These are phyloP conservation scores for Chimonanthus salicifolius DNA, from an alignment of 164 flowering plant genomes.

Conservation along the genomic window DNA sequence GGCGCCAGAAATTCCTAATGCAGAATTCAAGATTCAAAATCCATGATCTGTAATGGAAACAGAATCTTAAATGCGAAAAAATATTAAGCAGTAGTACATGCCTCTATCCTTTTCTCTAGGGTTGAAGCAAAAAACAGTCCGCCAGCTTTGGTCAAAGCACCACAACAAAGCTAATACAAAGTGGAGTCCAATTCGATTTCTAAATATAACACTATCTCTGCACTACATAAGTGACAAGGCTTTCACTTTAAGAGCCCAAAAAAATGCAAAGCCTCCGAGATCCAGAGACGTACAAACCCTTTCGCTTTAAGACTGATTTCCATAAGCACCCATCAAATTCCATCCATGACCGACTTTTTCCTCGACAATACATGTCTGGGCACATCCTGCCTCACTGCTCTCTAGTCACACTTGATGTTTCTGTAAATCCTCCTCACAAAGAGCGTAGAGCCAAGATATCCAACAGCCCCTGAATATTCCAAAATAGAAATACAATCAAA, in stretches of 20 bases:
- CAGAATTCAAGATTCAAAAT: no score
- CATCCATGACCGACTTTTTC: background rate
- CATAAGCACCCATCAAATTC: background rate
- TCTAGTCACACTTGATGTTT: conserved; percentile 85
- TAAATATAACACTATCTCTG: conserved; percentile 5
- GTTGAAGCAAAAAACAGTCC: background rate
- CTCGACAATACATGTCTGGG: background rate
- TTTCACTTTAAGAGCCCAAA: conserved; percentile 3
- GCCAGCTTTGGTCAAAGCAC: background rate
- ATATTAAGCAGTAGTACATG: background rate
- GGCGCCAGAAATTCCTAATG: no score
- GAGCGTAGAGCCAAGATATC: conserved; percentile 71
- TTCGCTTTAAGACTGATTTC: background rate
- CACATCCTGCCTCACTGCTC: background rate
- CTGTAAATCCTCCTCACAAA: conserved; percentile 92
- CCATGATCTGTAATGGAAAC: background rate
- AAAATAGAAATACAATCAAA: background rate
- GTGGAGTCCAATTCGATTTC: background rate
- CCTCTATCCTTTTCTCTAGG: background rate
- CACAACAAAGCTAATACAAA: background rate
- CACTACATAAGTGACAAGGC: conserved; percentile 2
- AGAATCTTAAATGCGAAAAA: background rate
- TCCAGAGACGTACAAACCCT: conserved; percentile 3
- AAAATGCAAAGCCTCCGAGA: conserved; percentile 16
- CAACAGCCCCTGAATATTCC: conserved; percentile 74